Percentiles rank a stretch among this genome's conserved stretches.
Conservation (phyloP, 441 rosid species). For the Adansonia rubrostipa region DNA sequence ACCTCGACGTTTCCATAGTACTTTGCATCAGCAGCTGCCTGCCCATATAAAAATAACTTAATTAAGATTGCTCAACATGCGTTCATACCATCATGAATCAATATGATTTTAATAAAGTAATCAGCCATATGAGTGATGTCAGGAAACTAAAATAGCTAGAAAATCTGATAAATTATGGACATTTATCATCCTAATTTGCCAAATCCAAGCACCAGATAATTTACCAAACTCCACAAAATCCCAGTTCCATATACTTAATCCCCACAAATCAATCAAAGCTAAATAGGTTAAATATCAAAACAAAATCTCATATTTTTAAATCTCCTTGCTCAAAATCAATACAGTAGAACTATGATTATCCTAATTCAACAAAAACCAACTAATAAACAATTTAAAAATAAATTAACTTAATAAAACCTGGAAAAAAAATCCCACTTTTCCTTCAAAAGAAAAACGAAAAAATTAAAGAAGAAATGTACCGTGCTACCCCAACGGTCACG, state of each 20-base stretch:
- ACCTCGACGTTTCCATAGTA: conserved; percentile 84
- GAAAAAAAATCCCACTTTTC: background rate
- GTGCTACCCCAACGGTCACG: conserved; percentile 99
- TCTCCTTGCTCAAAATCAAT: background rate
- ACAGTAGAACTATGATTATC: no score
- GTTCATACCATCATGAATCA: background rate
- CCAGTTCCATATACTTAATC: background rate
- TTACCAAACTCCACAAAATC: background rate
- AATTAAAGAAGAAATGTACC: conserved; percentile 40
- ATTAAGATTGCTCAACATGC: background rate
- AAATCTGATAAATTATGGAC: no score
- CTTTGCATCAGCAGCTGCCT: conserved; percentile 97
- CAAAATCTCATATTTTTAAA: background rate
- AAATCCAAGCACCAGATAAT: background rate
- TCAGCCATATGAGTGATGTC: background rate
- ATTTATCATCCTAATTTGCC: background rate
- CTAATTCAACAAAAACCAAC: background rate
- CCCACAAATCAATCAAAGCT: conserved; percentile 2
- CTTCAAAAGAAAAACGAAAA: background rate
- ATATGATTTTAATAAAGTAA: background rate
- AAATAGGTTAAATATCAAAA: background rate
- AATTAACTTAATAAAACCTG: background rate
- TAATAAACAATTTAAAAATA: background rate
- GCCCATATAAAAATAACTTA: conserved; percentile 29
- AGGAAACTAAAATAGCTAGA: no score